Base-by-base conservation (phyloP, 805 yeast species). In the Saccharomycopsis oosterbeekiorum region DNA sequence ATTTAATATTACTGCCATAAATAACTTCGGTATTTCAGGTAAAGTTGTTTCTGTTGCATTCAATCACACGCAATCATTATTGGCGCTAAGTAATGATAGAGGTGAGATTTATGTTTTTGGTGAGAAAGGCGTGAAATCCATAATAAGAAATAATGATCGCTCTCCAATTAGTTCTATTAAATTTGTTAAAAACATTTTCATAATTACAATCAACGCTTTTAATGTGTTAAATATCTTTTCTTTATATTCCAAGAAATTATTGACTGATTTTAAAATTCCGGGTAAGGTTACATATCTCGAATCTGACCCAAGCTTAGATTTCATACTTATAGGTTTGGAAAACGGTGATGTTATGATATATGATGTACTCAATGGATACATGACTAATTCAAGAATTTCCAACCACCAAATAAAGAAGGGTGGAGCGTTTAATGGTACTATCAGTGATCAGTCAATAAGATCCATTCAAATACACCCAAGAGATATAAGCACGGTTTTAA, bases 301-400 rank as follows among this genome's bases (percentile, higher is more conserved):
- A 62, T 73, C 87, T 0, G 99, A 94, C 68, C 97, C 97, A 1
- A 80, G 96, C 0, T 71, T 94, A 65, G 97, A 92, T 71, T 94
- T 94, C 89, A 73, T 93, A 15, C 78, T 86, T 55, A 68, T 93
- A 21, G 99, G 98, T 2, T 74, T 89, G 59, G 80, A 82, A 56
- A 90, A 84, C 70, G 99, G 99, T 1, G 71, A 82, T 1, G 73
- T 88, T 1, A 72, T 83, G 37, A 84, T 86, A 9, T 93, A 80
- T 69, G 97, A 94, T 70, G 84, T 93, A 17, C 97, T 91, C 69
- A 78, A 96, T 42, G 88, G 92, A 40, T 68, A 70, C 34, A 71
- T 84, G 65, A 81, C 97, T 0, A 84, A 86, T 1, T 78, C 82
- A 62, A 79, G 84, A 59, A 76, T 94, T 26, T 86, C 83, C 59